Evolutionary conservation across 1,139 yeast genomes (phyloP).

Genomic region (Zhuliangozyma blackwelliae): DNA sequence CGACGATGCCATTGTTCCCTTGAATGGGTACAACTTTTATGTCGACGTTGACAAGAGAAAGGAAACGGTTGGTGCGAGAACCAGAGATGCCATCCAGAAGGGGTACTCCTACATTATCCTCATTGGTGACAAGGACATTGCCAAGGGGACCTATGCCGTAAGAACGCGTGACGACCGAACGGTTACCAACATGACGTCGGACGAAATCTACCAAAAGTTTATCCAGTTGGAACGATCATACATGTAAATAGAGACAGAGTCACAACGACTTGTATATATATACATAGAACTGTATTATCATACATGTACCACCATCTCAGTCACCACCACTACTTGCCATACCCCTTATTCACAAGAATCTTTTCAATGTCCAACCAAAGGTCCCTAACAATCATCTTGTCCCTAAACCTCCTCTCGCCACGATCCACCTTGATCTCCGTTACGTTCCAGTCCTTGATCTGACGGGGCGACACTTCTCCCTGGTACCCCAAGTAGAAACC

Average conservation of each 20-base stretch:
- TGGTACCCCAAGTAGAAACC: slow-evolving; percentile 77
- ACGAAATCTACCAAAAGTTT: slow-evolving; percentile 49
- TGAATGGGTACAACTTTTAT: slow-evolving; percentile 60
- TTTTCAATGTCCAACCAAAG: slow-evolving; percentile 79
- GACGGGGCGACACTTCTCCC: slow-evolving; percentile 76
- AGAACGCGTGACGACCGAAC: slow-evolving; percentile 57
- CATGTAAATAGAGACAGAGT: slow-evolving; percentile 16
- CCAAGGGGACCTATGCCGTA: slow-evolving; percentile 55
- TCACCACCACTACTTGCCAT: slow-evolving; percentile 21
- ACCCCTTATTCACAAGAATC: slow-evolving; percentile 47
- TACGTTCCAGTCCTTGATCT: slow-evolving; percentile 85
- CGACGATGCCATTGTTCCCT: slow-evolving; percentile 37
- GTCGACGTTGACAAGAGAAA: slow-evolving; percentile 72
- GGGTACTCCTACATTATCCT: slow-evolving; percentile 78
- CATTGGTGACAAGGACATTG: slow-evolving; percentile 84
- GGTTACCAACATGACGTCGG: slow-evolving; percentile 38
- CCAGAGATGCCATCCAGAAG: slow-evolving; percentile 70
- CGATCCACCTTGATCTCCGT: slow-evolving; percentile 74
- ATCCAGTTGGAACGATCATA: slow-evolving; percentile 46
- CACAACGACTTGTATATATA: slow-evolving; percentile 9
- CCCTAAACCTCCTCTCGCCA: slow-evolving; percentile 75
- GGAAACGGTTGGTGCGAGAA: slow-evolving; percentile 77
- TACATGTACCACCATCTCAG: slow-evolving; percentile 2
- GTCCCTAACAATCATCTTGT: slow-evolving; percentile 77
- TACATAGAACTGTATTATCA: neutral